Evolutionary conservation across 306 rosid genomes (phyloP).

Genomic region (Acacia confusa): DNA sequence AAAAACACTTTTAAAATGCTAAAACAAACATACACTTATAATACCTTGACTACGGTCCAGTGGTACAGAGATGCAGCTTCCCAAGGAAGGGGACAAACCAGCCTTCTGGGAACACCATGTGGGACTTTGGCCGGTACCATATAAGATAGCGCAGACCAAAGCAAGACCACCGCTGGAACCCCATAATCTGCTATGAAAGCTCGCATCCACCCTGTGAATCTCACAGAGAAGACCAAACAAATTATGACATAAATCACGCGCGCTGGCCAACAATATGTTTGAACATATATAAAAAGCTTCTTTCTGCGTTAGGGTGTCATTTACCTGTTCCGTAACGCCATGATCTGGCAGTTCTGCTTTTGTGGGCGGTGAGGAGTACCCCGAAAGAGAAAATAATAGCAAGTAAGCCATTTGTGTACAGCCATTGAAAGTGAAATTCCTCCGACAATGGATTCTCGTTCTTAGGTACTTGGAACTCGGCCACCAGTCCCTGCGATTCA

Average conservation of each 20-base stretch:
- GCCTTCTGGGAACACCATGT: slow-evolving; percentile 11
- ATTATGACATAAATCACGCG: background rate
- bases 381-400: slow-evolving; percentile 17
- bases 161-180: slow-evolving; percentile 5
- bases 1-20: too few relatives aligned
- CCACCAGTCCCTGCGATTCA: slow-evolving; percentile 3
- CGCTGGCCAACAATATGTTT: background rate
- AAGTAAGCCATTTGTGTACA: background rate
- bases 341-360: slow-evolving; percentile 11
- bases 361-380: background rate
- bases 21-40: too few relatives aligned
- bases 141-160: slow-evolving; percentile 13
- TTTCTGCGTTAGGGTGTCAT: background rate
- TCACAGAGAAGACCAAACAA: background rate
- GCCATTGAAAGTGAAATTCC: slow-evolving; percentile 17
- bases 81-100: slow-evolving; percentile 19
- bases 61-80: slow-evolving; percentile 1
- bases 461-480: slow-evolving; percentile 5
- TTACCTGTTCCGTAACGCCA: slow-evolving; percentile 22
- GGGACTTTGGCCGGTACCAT: background rate
- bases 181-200: slow-evolving; percentile 15
- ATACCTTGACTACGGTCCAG: slow-evolving; percentile 12
- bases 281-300: too few relatives aligned
- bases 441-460: background rate
- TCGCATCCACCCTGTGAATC: slow-evolving; percentile 8